phyloP scores from a whole-genome alignment of 1,139 yeast species.

The Chernovozyma sophiae-reginae region DNA sequence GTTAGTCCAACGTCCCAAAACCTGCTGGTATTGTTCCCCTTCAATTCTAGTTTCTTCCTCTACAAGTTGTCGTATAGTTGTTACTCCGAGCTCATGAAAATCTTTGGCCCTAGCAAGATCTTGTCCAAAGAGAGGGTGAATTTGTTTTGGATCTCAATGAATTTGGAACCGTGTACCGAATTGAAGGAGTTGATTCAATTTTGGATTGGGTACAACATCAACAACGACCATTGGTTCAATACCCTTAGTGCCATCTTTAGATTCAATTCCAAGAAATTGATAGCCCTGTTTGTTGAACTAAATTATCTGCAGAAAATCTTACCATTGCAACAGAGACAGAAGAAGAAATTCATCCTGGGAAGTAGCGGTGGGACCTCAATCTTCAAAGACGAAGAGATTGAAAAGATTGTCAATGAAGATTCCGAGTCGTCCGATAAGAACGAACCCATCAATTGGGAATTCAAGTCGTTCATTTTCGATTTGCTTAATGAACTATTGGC shows the following conservation, averaged over 20 bases:
- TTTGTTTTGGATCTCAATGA: conserved; percentile 43
- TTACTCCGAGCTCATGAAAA: conserved; percentile 37
- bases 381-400: conserved; percentile 44
- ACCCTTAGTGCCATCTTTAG: conserved; percentile 37
- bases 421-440: conserved; percentile 33
- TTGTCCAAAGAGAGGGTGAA: conserved; percentile 34
- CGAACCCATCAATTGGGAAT: conserved; percentile 71
- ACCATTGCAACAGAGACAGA: conserved; percentile 43
- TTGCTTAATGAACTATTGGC: conserved; percentile 51
- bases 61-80: conserved; percentile 37
- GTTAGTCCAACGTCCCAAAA: conserved; percentile 34
- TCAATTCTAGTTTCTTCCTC: conserved; percentile 33
- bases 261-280: conserved; percentile 34
- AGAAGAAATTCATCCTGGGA: conserved; percentile 30
- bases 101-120: conserved; percentile 28
- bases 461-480: conserved; percentile 57
- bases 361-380: conserved; percentile 12
- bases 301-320: conserved; percentile 40
- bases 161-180: conserved; percentile 36
- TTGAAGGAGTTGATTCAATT: conserved; percentile 30
- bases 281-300: conserved; percentile 35
- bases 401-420: conserved; percentile 36
- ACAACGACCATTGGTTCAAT: conserved; percentile 38
- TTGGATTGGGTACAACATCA: conserved; percentile 37
- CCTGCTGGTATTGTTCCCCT: conserved; percentile 35